Conservation (phyloP, 2,329 filamentous ascomycete genomes). For the Lachnellula willkommii region DNA sequence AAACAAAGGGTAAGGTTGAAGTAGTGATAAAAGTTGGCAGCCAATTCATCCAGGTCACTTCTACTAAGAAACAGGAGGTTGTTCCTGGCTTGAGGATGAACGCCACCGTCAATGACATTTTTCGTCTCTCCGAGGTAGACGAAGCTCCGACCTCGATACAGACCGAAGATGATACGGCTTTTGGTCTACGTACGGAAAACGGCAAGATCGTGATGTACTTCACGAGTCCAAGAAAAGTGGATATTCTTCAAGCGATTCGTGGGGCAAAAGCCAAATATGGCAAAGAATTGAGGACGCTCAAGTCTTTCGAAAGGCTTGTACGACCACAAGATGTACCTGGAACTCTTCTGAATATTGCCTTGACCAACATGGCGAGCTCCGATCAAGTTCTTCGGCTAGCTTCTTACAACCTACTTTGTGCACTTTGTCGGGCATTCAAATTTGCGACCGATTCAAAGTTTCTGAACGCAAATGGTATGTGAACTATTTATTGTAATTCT, state of each 20-base stretch:
- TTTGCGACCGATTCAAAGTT: slow-evolving; percentile 58
- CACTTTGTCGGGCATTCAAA: slow-evolving; percentile 62
- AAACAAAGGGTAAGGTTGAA: slow-evolving; percentile 65
- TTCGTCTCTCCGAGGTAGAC: slow-evolving; percentile 61
- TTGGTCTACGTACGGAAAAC: slow-evolving; percentile 62
- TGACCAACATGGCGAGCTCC: slow-evolving; percentile 60
- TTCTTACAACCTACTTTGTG: slow-evolving; percentile 63
- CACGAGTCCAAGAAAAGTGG: slow-evolving; percentile 58
- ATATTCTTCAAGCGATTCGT: slow-evolving; percentile 59
- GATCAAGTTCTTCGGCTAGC: slow-evolving; percentile 56
- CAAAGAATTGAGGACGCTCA: slow-evolving; percentile 56
- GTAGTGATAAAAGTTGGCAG: slow-evolving; percentile 64
- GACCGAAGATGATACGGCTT: slow-evolving; percentile 61
- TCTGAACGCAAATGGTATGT: slow-evolving; percentile 54
- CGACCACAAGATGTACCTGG: slow-evolving; percentile 66
- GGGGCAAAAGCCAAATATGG: slow-evolving; percentile 58
- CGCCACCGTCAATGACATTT: slow-evolving; percentile 65
- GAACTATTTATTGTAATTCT: neutral
- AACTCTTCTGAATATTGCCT: slow-evolving; percentile 60
- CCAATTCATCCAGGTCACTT: slow-evolving; percentile 66
- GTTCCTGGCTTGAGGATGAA: slow-evolving; percentile 56
- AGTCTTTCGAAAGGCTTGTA: slow-evolving; percentile 60
- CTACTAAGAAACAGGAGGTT: slow-evolving; percentile 63
- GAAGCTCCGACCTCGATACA: slow-evolving; percentile 60
- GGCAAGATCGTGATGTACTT: slow-evolving; percentile 70